Conservation (phyloP, 2,329 filamentous ascomycete genomes). For the Pyrenophora tritici-repentis region DNA sequence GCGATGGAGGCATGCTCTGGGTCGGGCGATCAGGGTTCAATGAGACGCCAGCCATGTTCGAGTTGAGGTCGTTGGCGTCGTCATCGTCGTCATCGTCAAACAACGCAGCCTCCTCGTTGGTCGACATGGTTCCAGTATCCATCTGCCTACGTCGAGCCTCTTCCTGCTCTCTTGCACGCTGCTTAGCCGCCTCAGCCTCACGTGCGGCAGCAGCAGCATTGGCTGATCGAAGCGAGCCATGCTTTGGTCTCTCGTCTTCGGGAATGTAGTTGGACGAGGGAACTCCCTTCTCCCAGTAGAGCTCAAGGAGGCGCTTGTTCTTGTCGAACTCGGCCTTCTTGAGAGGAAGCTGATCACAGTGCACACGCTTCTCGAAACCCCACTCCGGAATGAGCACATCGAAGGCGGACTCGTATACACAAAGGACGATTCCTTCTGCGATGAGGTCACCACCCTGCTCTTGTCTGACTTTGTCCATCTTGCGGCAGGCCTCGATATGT, state of each 20-base stretch:
- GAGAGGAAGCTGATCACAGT: constrained; percentile 95
- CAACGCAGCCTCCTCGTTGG: constrained; percentile 90
- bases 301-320: constrained; percentile 88
- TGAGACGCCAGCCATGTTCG: constrained; percentile 88
- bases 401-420: constrained; percentile 97
- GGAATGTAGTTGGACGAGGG: constrained; percentile 95
- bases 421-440: constrained; percentile 92
- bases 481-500: constrained; percentile 94
- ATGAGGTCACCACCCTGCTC: constrained; percentile 90
- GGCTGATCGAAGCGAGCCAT: constrained; percentile 72
- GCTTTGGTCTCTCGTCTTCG: constrained; percentile 93
- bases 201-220: constrained; percentile 77
- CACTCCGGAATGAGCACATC: constrained; percentile 97
- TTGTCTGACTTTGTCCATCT: constrained; percentile 89
- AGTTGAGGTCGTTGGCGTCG: constrained; percentile 79
- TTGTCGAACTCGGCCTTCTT: constrained; percentile 99
- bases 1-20: constrained; percentile 93
- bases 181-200: constrained; percentile 81
- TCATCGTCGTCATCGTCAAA: constrained; percentile 91
- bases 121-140: constrained; percentile 91
- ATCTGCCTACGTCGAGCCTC: constrained; percentile 92
- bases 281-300: constrained; percentile 99
- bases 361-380: constrained; percentile 98
- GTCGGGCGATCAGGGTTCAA: constrained; percentile 82
- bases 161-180: constrained; percentile 82